Evolutionary conservation across 1,139 yeast genomes (phyloP), one percentile per base, ranked within the genome.

Genomic region (Pneumocystis wakefieldiae): DNA sequence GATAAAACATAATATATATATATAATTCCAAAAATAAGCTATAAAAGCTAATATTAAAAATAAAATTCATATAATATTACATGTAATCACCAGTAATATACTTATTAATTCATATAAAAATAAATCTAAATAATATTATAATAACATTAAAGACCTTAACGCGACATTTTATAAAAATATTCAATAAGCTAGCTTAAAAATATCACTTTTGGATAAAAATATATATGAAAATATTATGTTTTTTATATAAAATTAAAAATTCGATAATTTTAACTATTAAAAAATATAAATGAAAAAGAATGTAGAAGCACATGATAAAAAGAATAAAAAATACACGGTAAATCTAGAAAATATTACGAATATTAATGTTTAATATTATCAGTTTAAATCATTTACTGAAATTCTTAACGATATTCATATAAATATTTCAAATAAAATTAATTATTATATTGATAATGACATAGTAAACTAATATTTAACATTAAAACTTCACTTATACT

Each of bases 371-470:
- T 41, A 57, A 29, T 19, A 14, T 57, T 4, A 10, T 12, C 14
- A 66, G 68, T 66, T 66, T 59, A 39, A 65, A 17, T 66, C 71
- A 8, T 69, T 70, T 57, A 66, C 70, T 67, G 96, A 91, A 68
- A 81, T 95, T 66, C 83, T 91, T 19, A 97, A 92, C 68, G 77
- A 86, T 36, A 82, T 92, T 67, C 85, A 85, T 71, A 90, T 92
- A 66, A 97, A 90, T 71, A 97, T 97, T 0, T 80, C 82, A 39
- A 80, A 85, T 66, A 81, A 82, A 66, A 76, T 87, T 61, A 77
- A 79, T 57, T 82, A 82, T 69, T 85, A 85, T 4, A 86, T 84
- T 67, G 90, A 85, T 70, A 80, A 81, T 63, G 70, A 71, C 1
- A 72, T 69, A 32, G 69, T 62, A 32, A 65, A 37, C 69, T 68